Conservation (phyloP, 371 early-diverging fungal genomes). For the Rhizomucor pusillus region DNA sequence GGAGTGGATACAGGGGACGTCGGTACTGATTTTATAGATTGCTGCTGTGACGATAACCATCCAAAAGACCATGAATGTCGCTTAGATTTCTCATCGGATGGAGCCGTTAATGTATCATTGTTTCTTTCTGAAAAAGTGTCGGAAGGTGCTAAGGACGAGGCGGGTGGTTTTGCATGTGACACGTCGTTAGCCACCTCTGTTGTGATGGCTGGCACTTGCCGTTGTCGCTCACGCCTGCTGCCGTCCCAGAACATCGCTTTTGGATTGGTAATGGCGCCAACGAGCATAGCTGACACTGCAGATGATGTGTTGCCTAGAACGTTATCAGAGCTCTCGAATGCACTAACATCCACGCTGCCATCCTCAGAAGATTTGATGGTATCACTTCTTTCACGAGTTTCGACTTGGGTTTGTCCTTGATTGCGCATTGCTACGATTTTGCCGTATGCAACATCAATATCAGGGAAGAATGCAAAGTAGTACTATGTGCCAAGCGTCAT, state of each 20-base stretch:
- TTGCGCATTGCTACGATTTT: conserved; percentile 15
- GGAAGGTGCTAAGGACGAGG: too few relatives aligned
- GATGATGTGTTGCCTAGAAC: conserved; percentile 13
- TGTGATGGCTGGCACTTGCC: background rate
- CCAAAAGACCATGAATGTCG: conserved; percentile 10
- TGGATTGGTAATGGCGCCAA: conserved; percentile 9
- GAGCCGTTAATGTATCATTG: background rate
- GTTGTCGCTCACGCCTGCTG: background rate
- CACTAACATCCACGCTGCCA: conserved; percentile 2
- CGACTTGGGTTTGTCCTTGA: background rate
- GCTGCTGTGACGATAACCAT: conserved; percentile 2
- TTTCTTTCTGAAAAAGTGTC: too few relatives aligned
- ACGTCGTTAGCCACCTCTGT: background rate
- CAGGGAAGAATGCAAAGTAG: conserved; percentile 64
- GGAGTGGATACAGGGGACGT: conserved; percentile 1
- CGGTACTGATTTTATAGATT: background rate
- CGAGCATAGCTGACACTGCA: conserved; percentile 12
- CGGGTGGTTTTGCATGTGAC: too few relatives aligned
- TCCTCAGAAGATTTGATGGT: background rate
- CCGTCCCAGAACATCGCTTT: conserved; percentile 1
- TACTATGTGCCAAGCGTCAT: conserved; percentile 42
- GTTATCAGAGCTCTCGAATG: conserved; percentile 3
- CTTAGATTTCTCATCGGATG: background rate
- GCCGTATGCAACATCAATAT: conserved; percentile 29
- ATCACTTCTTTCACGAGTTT: background rate